Evolutionary conservation across 495 filamentous ascomycete species (phyloP), one percentile per base, ranked within the genome.

Genomic region (Schizothecium vesticola): DNA sequence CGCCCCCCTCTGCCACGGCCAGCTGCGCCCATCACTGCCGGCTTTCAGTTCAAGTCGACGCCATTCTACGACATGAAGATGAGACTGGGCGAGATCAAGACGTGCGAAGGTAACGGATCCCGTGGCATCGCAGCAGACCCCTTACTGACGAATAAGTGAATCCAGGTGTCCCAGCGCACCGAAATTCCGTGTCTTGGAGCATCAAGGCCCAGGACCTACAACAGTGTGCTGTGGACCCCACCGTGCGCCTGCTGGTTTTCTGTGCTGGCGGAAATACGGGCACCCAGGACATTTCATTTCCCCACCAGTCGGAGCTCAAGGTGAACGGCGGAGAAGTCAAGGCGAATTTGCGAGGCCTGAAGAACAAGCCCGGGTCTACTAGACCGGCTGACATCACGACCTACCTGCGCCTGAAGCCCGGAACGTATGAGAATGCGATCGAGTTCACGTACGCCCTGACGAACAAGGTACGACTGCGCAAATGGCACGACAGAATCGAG

Each of bases 321-420:
- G 88, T 96, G 51, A 98, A 98, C 73, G 85, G 88, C 25, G 91
- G 90, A 33, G 92, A 96, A 61, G 84, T 96, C 67, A 96, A 95
- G 73, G 87, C 89, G 13, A 98, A 97, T 73, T 84, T 95, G 61
- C 90, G 94, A 67, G 95, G 95, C 3, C 79, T 99, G 63, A 99
- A 99, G 77, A 97, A 96, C 76, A 94, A 93, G 74, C 91, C 95
- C 10, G 95, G 95, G 25, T 94, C 95, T 29, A 97, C 95, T 31
- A 86, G 91, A 64, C 95, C 95, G 8, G 93, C 91, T 21, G 95
- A 99, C 78, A 89, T 99, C 57, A 98, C 95, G 16, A 81, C 82
- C 68, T 84, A 87, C 68, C 79, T 96, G 23, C 90, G 92, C 23
- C 86, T 89, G 43, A 88, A 86, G 64, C 80, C 79, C 3, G 66